These are phyloP conservation scores for Epipyxis sp. DNA, from an alignment of 108 stramenopile species.

Conservation along the genomic window DNA sequence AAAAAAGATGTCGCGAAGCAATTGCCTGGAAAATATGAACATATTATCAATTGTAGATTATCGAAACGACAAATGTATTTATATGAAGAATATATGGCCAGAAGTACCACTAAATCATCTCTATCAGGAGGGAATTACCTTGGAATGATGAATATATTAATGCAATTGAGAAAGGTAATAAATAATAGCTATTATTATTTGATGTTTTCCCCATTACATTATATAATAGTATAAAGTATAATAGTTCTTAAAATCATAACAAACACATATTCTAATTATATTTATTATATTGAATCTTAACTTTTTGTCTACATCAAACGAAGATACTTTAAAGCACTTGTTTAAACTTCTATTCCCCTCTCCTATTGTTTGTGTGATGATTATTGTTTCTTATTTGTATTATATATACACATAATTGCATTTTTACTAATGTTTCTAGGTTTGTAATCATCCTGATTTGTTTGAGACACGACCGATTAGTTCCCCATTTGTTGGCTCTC, in stretches of 20 bases:
- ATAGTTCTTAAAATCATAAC: no score
- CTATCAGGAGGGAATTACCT: constrained; percentile 76
- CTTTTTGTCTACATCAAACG: no score
- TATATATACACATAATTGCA: no score
- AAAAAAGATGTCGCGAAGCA: constrained; percentile 91
- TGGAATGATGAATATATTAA: constrained; percentile 99
- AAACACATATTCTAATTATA: no score
- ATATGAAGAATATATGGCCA: constrained; percentile 96
- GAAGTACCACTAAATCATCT: constrained; percentile 81
- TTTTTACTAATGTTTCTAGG: no score
- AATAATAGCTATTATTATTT: background rate
- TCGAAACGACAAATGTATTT: constrained; percentile 87
- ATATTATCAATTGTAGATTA: constrained; percentile 83
- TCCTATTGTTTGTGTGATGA: no score
- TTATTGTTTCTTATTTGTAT: no score
- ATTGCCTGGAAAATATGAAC: constrained; percentile 92
- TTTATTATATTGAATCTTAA: no score
- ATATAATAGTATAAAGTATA: no score
- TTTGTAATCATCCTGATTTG: constrained; percentile 98
- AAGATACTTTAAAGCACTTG: no score
- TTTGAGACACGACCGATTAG: constrained; percentile 89
- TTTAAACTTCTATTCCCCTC: no score
- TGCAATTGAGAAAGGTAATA: constrained; percentile 97
- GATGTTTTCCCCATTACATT: constrained; percentile 10
- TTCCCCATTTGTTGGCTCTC: constrained; percentile 69